Conservation (phyloP, 495 filamentous ascomycete species). For the Chaetomium tenue region DNA sequence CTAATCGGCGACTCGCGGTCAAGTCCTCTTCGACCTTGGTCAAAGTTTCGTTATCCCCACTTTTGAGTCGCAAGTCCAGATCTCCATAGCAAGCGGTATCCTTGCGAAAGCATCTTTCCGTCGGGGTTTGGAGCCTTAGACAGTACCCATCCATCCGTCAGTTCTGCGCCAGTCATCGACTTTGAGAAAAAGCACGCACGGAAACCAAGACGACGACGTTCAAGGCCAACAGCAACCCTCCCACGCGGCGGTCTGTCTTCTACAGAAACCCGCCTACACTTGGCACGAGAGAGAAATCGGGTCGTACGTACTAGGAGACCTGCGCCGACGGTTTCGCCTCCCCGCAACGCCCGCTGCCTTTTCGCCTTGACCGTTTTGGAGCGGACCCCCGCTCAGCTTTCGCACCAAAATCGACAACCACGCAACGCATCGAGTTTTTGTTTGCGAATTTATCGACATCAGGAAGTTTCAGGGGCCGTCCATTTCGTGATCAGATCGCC, state of each 20-base stretch:
- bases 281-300: not conserved
- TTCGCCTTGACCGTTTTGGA: not conserved
- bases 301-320: conserved; percentile 6
- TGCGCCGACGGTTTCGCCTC: conserved; percentile 11
- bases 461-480: conserved; percentile 27
- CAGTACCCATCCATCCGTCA: conserved; percentile 19
- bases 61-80: conserved; percentile 29
- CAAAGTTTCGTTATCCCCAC: conserved; percentile 32
- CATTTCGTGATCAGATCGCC: conserved; percentile 35
- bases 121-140: conserved; percentile 18
- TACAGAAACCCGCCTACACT: not conserved
- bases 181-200: conserved; percentile 9
- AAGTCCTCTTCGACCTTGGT: conserved; percentile 25
- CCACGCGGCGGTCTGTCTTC: not conserved
- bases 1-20: conserved; percentile 32
- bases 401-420: conserved; percentile 2
- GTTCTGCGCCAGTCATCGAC: conserved; percentile 17
- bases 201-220: not conserved
- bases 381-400: conserved; percentile 1
- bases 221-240: conserved; percentile 2
- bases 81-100: conserved; percentile 13
- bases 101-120: conserved; percentile 17
- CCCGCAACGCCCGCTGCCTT: not conserved
- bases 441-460: conserved; percentile 17
- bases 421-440: conserved; percentile 17